phyloP scores from a whole-genome alignment of 2,329 filamentous ascomycete species.

The Talaromyces sp. region DNA sequence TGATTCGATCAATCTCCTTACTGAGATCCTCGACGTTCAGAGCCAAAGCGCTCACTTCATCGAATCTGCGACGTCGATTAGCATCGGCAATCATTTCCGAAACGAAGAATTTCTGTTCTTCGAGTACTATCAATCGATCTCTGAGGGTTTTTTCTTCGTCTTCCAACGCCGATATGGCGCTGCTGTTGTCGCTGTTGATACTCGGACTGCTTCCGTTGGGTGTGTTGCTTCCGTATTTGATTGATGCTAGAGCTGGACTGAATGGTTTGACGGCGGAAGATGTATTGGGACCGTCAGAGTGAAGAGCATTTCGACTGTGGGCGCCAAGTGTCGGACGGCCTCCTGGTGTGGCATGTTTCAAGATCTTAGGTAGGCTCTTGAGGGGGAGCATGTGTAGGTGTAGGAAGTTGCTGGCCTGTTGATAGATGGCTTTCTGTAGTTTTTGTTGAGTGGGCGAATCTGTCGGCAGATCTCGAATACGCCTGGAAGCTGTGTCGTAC shows the following conservation, averaged over 20 bases:
- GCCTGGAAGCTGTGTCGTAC: constrained; percentile 74
- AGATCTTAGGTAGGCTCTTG: constrained; percentile 65
- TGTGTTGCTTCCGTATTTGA: constrained; percentile 53
- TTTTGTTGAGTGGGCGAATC: constrained; percentile 65
- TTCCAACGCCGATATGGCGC: constrained; percentile 63
- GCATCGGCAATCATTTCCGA: constrained; percentile 77
- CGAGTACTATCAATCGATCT: constrained; percentile 74
- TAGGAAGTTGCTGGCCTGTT: constrained; percentile 74
- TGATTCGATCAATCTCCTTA: constrained; percentile 66
- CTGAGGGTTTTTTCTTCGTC: constrained; percentile 76
- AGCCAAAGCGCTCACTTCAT: constrained; percentile 75
- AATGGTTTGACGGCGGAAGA: constrained; percentile 24
- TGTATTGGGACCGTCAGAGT: constrained; percentile 19
- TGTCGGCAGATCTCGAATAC: constrained; percentile 73
- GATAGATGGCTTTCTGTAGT: constrained; percentile 76
- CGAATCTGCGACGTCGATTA: constrained; percentile 70
- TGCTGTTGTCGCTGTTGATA: constrained; percentile 50
- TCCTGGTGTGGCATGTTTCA: constrained; percentile 56
- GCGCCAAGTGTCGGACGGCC: constrained; percentile 30
- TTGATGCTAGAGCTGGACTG: constrained; percentile 50
- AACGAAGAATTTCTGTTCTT: constrained; percentile 88
- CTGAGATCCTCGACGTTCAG: constrained; percentile 79
- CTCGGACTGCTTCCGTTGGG: constrained; percentile 48
- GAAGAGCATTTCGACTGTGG: constrained; percentile 21
- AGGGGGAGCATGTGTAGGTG: constrained; percentile 88